Evolutionary conservation across 345 rosid species (phyloP).

Genomic region (Turritis glabra): DNA sequence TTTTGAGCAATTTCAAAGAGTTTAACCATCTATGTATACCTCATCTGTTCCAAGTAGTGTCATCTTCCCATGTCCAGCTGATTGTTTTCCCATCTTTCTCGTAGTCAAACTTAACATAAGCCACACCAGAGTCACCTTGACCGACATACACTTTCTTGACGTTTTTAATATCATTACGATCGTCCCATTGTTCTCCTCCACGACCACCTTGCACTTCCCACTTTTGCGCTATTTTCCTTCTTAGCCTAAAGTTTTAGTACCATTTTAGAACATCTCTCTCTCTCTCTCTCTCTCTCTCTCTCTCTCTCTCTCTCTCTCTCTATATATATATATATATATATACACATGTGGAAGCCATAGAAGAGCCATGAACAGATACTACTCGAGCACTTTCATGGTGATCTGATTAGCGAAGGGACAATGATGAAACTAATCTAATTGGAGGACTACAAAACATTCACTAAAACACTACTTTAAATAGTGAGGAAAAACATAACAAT

Average conservation of each 20-base stretch:
- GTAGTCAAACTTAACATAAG: slow-evolving; percentile 35
- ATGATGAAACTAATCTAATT: no score
- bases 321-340: no score
- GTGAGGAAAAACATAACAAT: no score
- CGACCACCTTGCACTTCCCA: slow-evolving; percentile 30
- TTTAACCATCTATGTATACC: slow-evolving; percentile 31
- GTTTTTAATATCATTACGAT: slow-evolving; percentile 22
- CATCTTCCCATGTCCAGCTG: slow-evolving; percentile 40
- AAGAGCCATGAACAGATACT: no score
- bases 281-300: no score
- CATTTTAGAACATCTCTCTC: no score
- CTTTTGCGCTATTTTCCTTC: slow-evolving; percentile 24
- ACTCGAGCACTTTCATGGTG: no score
- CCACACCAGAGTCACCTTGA: slow-evolving; percentile 38
- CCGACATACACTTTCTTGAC: slow-evolving; percentile 37
- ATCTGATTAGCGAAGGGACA: no score
- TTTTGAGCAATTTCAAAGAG: not conserved
- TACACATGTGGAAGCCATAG: no score
- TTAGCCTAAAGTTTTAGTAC: not conserved
- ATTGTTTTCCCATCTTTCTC: slow-evolving; percentile 31
- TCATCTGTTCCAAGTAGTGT: slow-evolving; percentile 26
- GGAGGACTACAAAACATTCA: no score
- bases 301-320: no score
- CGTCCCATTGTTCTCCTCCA: slow-evolving; percentile 34
- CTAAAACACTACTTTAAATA: no score